Percentiles rank a stretch among this genome's conserved stretches.
phyloP scores from a whole-genome alignment of 768 basidiomycete species.

The Tephrocybe sp. region DNA sequence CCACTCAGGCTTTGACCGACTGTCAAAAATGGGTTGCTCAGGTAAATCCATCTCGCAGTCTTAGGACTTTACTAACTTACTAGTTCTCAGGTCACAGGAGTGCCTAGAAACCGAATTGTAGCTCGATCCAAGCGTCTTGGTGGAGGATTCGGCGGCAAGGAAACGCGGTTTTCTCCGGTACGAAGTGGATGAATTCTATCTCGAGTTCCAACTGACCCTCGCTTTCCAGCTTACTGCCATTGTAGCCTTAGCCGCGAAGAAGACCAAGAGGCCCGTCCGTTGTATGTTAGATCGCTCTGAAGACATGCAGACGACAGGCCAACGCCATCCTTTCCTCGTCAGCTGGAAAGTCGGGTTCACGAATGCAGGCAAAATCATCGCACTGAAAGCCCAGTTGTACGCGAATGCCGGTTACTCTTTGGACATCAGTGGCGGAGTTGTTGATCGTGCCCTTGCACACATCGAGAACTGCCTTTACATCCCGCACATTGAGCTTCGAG shows the following conservation, averaged over 20 bases:
- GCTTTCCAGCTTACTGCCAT: slow-evolving; percentile 12
- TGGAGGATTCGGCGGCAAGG: slow-evolving; percentile 18
- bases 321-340: slow-evolving; percentile 17
- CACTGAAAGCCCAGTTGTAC: slow-evolving; percentile 12
- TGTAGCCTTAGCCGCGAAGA: slow-evolving; percentile 15
- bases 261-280: slow-evolving; percentile 15
- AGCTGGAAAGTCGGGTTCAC: slow-evolving; percentile 19
- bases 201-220: background rate
- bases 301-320: slow-evolving; percentile 17
- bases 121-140: slow-evolving; percentile 15
- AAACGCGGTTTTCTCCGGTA: slow-evolving; percentile 13
- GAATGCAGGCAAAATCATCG: slow-evolving; percentile 11
- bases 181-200: background rate
- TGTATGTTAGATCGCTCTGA: slow-evolving; percentile 18
- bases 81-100: slow-evolving; percentile 12
- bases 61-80: background rate
- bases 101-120: slow-evolving; percentile 16
- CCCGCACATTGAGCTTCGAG: slow-evolving; percentile 14
- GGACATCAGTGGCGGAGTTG: slow-evolving; percentile 17
- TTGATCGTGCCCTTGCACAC: slow-evolving; percentile 16
- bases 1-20: slow-evolving; percentile 14
- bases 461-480: slow-evolving; percentile 18
- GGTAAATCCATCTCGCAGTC: background rate
- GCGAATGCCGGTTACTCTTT: slow-evolving; percentile 17
- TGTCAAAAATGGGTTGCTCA: slow-evolving; percentile 17